Base-by-base conservation (phyloP, 495 filamentous ascomycete species). In the Parathielavia appendiculata region DNA sequence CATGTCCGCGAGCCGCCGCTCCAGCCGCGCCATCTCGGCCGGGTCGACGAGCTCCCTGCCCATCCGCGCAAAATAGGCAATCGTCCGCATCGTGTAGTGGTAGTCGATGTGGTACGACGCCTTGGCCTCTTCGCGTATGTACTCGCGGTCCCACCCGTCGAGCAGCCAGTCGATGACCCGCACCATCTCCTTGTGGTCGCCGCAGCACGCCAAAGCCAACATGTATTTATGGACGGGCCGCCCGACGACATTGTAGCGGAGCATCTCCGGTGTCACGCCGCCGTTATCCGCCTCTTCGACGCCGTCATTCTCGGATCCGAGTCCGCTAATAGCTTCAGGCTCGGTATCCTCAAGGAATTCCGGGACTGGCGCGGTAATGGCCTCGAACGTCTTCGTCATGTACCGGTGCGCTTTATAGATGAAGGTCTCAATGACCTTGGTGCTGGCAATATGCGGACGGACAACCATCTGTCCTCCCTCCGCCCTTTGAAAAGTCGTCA, bases 121-220 rank as follows among this genome's bases (percentile, higher is more conserved):
- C 56, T 69, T 65, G 14, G 69, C 69, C 30, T 73, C 71, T 36
- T 72, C 61, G 43, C 69, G 63, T 0, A 76, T 30, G 53, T 67
- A 56, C 44, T 53, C 51, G 40, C 61, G 47, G 26, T 66, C 60
- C 68, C 69, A 73, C 2, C 63, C 58, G 45, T 71, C 67, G 4
- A 76, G 32, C 44, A 76, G 66, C 76, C 76, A 78, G 40, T 68
- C 54, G 51, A 75, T 56, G 7, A 76, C 50, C 8, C 62, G 58
- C 23, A 70, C 65, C 74, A 77, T 75, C 34, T 61, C 66, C 1
- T 47, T 14, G 10, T 39, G 40, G 38, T 76, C 70, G 23, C 67
- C 71, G 23, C 74, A 64, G 30, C 63, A 67, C 1, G 61, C 73
- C 22, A 78, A 59, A 17, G 70, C 65, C 34, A 64, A 55, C 70